These are phyloP conservation scores for Cryoendolithus antarcticus DNA, from an alignment of 2,329 filamentous ascomycete species.

Conservation along the genomic window DNA sequence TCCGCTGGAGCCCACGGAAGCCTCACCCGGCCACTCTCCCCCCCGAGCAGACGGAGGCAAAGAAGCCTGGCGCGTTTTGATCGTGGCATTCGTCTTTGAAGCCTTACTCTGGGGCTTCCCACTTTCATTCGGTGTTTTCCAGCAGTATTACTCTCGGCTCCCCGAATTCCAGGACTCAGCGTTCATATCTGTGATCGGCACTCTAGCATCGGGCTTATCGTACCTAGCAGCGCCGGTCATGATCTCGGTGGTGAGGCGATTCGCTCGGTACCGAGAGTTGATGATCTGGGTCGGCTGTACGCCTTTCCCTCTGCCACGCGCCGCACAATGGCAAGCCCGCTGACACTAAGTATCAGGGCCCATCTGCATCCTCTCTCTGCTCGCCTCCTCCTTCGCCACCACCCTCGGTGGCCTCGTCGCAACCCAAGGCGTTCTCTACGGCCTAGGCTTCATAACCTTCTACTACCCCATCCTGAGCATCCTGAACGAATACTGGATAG, in stretches of 20 bases:
- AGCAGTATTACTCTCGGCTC: conserved; percentile 53
- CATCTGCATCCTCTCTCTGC: conserved; percentile 14
- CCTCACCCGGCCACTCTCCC: conserved; percentile 5
- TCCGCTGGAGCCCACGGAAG: too few relatives aligned
- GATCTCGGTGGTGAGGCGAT: conserved; percentile 31
- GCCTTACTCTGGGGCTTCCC: conserved; percentile 51
- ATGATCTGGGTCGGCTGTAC: conserved; percentile 34
- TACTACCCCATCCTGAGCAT: conserved; percentile 19
- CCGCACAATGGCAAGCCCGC: neutral
- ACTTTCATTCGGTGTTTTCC: conserved; percentile 58
- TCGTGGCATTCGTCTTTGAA: conserved; percentile 36
- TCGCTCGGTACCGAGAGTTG: conserved; percentile 28
- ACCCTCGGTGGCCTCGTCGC: conserved; percentile 43
- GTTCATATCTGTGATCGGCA: conserved; percentile 51
- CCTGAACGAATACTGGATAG: conserved; percentile 20
- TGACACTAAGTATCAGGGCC: conserved; percentile 5
- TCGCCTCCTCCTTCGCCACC: conserved; percentile 32
- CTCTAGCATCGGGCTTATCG: conserved; percentile 44
- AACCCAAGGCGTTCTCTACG: conserved; percentile 48
- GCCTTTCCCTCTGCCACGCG: neutral
- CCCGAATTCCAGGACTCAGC: conserved; percentile 43
- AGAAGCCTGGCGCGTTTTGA: conserved; percentile 14
- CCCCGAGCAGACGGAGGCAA: conserved; percentile 12
- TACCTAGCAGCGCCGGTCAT: conserved; percentile 42
- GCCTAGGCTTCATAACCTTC: conserved; percentile 44